Percentiles rank a stretch among this genome's conserved stretches.
These are phyloP conservation scores for Neurospora sp. DNA, from an alignment of 2,329 filamentous ascomycete species.

Conservation along the genomic window DNA sequence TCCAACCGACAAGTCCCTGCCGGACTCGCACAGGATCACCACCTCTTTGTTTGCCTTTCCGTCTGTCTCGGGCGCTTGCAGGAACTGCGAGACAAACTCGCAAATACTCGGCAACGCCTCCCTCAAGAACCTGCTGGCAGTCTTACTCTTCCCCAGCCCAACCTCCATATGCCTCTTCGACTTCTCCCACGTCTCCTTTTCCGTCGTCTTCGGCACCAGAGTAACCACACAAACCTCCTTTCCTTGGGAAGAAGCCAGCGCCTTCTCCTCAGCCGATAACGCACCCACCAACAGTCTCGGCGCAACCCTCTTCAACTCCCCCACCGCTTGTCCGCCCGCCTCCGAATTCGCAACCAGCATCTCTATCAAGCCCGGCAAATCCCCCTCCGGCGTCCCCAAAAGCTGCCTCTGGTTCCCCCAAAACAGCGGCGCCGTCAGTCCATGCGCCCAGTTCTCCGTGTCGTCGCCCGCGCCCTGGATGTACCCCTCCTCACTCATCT, in stretches of 20 bases:
- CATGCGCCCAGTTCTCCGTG: slow-evolving; percentile 82
- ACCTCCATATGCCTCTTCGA: slow-evolving; percentile 38
- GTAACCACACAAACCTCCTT: slow-evolving; percentile 29
- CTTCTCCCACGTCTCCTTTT: slow-evolving; percentile 32
- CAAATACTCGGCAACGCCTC: slow-evolving; percentile 54
- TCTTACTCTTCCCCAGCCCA: slow-evolving; percentile 60
- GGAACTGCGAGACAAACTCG: slow-evolving; percentile 37
- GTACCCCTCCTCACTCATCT: slow-evolving; percentile 57
- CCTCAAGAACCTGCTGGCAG: slow-evolving; percentile 75
- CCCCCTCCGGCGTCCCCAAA: slow-evolving; percentile 53
- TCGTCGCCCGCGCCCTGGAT: slow-evolving; percentile 94
- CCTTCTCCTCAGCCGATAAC: slow-evolving; percentile 18
- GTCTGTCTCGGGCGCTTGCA: slow-evolving; percentile 15
- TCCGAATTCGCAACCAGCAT: slow-evolving; percentile 28
- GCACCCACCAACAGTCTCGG: slow-evolving; percentile 27
- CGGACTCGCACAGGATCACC: slow-evolving; percentile 63
- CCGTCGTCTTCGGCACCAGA: slow-evolving; percentile 33
- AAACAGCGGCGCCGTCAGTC: slow-evolving; percentile 68
- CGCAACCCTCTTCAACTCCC: slow-evolving; percentile 23
- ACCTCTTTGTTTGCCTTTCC: slow-evolving; percentile 19
- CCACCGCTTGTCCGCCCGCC: slow-evolving; percentile 4
- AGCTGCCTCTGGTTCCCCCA: slow-evolving; percentile 60
- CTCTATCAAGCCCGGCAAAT: slow-evolving; percentile 42
- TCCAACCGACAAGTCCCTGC: slow-evolving; percentile 72
- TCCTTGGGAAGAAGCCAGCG: not conserved